These are phyloP conservation scores for Sphaerostilbella broomeana DNA, from an alignment of 2,329 filamentous ascomycete genomes.

Conservation along the genomic window DNA sequence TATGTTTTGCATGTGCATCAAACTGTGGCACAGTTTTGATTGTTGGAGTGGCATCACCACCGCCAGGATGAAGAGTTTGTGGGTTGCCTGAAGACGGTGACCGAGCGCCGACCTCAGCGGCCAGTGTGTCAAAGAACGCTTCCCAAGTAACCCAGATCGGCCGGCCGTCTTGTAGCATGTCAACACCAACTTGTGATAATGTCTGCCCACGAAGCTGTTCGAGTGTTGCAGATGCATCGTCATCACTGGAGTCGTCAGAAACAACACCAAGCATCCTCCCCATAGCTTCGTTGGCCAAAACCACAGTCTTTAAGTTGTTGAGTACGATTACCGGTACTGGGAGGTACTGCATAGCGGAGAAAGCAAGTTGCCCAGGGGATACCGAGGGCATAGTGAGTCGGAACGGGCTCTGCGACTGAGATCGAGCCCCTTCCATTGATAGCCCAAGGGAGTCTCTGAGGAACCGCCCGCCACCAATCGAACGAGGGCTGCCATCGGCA, in stretches of 20 bases:
- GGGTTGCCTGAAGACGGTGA: conserved; percentile 19
- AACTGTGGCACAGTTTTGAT: conserved; percentile 20
- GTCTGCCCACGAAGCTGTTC: conserved; percentile 60
- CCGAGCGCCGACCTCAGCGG: conserved; percentile 34
- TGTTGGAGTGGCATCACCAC: conserved; percentile 34
- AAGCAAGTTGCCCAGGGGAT: conserved; percentile 50
- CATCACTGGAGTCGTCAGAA: conserved; percentile 32
- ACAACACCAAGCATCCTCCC: conserved; percentile 59
- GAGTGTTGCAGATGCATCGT: conserved; percentile 39
- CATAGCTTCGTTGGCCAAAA: conserved; percentile 71
- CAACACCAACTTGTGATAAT: conserved; percentile 63
- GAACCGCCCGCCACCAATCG: conserved; percentile 27
- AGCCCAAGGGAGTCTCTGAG: conserved; percentile 26
- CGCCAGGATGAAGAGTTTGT: conserved; percentile 17
- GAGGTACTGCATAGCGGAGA: conserved; percentile 65
- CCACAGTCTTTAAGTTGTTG: conserved; percentile 60
- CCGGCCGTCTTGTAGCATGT: conserved; percentile 62
- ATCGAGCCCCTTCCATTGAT: conserved; percentile 21
- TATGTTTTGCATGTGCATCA: conserved; percentile 25
- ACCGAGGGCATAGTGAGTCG: conserved; percentile 40
- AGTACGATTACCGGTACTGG: conserved; percentile 66
- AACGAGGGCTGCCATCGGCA: conserved; percentile 22
- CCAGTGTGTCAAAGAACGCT: conserved; percentile 48
- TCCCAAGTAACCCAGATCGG: conserved; percentile 56
- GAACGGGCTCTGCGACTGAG: conserved; percentile 32